Base-by-base conservation (phyloP, 495 filamentous ascomycete genomes). In the Acidiella bohemica region DNA sequence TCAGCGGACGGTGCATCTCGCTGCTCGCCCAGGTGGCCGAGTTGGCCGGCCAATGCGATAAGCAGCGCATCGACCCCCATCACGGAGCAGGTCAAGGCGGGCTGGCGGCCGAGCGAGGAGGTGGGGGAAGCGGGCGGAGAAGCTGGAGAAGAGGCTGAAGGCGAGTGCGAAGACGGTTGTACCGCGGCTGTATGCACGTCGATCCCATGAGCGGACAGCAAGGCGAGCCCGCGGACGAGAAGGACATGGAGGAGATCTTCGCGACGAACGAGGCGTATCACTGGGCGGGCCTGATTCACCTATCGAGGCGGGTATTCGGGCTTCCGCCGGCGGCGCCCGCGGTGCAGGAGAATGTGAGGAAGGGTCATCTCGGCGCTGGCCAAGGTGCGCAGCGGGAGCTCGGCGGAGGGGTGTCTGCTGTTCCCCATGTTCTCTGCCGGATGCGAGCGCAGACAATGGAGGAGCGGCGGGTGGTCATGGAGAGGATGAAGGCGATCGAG, bases 351-450 rank as follows among this genome's bases (percentile, higher is more conserved):
- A 74, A 75, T 0, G 73, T 84, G n/a, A 58, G 62, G 11, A 65
- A 72, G 43, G n/a, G 81, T 87, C 25, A 63, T 81, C 12, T 55
- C 60, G 12, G 68, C 73, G 3, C 59, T 88, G 44, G 60, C 56
- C n/a, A 71, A 72, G 21, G 75, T 92, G 34, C 61, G 72, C 18
- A 60, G 64, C 11, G 76, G 79, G 13, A 75, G 76, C 12, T 76
- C 77, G 17, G 80, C 79, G 0, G 84, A 87, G 58, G 75, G 75
- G 3, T 84, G 80, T 53, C 64, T 84, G 5, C 53, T 93, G 32
- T 87, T 92, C 39, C 84, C 84, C 1, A 71, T 92, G 58, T 90
- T 92, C 58, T 81, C 80, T 7, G 84, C 83, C 4, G 84, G 84
- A 1, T 87, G 81, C 52, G 82, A 90, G 52, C 76, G 2, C 55